Percentiles rank a stretch among this genome's conserved stretches.
phyloP scores from a whole-genome alignment of 1,139 yeast species.

The Arxiozyma slooffiae region DNA sequence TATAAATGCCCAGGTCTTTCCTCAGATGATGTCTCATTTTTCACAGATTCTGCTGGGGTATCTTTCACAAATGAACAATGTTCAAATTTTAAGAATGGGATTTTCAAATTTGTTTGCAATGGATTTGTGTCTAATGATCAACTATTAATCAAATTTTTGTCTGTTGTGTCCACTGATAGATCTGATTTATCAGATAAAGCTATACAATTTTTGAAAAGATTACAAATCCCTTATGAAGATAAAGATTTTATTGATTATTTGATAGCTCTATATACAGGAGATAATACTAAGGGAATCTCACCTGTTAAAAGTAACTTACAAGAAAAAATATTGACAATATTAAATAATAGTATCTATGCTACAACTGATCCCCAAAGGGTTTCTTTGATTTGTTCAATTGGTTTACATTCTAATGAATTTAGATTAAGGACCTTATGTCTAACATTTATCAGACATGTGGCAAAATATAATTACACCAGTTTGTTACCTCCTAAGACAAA shows the following conservation, averaged over 20 bases:
- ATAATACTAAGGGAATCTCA: constrained; percentile 31
- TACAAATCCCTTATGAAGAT: constrained; percentile 46
- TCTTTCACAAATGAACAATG: constrained; percentile 44
- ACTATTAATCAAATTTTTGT: constrained; percentile 36
- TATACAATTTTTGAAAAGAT: constrained; percentile 40
- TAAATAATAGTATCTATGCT: constrained; percentile 46
- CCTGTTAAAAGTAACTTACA: constrained; percentile 51
- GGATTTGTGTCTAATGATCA: constrained; percentile 28
- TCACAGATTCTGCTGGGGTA: constrained; percentile 61
- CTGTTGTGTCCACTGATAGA: constrained; percentile 59
- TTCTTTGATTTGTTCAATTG: constrained; percentile 41
- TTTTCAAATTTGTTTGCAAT: constrained; percentile 34
- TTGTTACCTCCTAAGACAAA: constrained; percentile 12
- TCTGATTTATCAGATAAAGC: constrained; percentile 34
- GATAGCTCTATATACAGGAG: constrained; percentile 42
- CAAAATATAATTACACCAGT: constrained; percentile 25
- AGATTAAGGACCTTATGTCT: constrained; percentile 38
- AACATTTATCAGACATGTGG: constrained; percentile 52
- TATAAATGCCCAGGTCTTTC: constrained; percentile 55
- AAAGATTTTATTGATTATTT: constrained; percentile 36
- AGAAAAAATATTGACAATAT: constrained; percentile 45
- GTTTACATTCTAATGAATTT: constrained; percentile 44
- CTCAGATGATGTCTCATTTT: constrained; percentile 44
- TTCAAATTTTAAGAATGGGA: constrained; percentile 39
- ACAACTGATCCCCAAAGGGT: constrained; percentile 33